phyloP scores from a whole-genome alignment of 176 grass and related monocot species.

The Raddia guianensis region DNA sequence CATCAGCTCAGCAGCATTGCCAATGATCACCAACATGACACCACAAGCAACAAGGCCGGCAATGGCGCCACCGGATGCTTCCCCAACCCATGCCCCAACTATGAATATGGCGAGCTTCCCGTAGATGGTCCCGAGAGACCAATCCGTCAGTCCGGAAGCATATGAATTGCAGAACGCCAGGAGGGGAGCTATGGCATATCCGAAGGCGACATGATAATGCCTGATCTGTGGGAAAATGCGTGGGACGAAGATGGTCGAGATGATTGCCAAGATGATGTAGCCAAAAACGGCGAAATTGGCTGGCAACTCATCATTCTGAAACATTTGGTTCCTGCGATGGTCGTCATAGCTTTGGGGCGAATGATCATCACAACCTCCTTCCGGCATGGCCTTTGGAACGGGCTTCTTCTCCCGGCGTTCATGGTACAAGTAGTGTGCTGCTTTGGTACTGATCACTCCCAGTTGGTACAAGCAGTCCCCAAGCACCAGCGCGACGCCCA shows the following conservation, averaged over 20 bases:
- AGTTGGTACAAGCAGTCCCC: conserved; percentile 56
- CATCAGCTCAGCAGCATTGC: conserved; percentile 52
- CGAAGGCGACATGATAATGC: conserved; percentile 43
- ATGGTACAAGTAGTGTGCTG: neutral
- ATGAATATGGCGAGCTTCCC: conserved; percentile 49
- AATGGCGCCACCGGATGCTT: conserved; percentile 37
- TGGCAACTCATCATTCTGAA: conserved; percentile 23
- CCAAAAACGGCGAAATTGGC: neutral
- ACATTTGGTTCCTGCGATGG: conserved; percentile 14
- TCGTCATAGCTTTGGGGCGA: conserved; percentile 34
- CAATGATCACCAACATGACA: conserved; percentile 41
- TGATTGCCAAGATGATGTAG: neutral
- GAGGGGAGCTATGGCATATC: conserved; percentile 36
- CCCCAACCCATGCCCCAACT: conserved; percentile 28
- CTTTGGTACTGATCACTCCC: conserved; percentile 24
- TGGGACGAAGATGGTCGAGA: conserved; percentile 29
- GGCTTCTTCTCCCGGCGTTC: neutral
- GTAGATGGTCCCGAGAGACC: conserved; percentile 49
- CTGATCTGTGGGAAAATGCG: conserved; percentile 48
- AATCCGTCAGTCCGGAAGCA: conserved; percentile 43
- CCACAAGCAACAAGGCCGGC: conserved; percentile 43
- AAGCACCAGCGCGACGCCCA: conserved; percentile 55
- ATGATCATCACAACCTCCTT: neutral
- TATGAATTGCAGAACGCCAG: conserved; percentile 53
- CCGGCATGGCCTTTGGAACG: neutral